phyloP scores from a whole-genome alignment of 139 green algal genomes.

The Coccomyxa sp. region DNA sequence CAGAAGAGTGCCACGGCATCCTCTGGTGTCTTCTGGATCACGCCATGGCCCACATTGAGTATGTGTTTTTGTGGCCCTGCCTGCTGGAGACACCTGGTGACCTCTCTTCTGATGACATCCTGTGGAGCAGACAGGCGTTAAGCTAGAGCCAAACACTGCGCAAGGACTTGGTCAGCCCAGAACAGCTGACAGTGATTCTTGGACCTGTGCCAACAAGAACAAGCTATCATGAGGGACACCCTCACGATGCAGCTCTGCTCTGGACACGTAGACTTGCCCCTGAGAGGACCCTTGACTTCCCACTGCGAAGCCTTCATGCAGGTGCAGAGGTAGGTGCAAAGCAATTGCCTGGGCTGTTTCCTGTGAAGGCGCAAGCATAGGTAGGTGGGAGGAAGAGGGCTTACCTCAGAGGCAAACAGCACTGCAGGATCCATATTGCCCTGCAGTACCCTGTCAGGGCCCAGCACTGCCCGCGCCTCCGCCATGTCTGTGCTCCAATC shows the following conservation, averaged over 20 bases:
- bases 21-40: slow-evolving; percentile 91
- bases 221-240: not conserved
- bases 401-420: slow-evolving; percentile 75
- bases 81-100: slow-evolving; percentile 71
- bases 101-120: slow-evolving; percentile 69
- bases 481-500: slow-evolving; percentile 87
- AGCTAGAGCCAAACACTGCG: not conserved
- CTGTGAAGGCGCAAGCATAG: too few relatives aligned
- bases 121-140: too few relatives aligned
- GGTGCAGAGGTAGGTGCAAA: too few relatives aligned
- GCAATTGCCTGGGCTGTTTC: too few relatives aligned
- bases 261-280: too few relatives aligned
- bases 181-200: not conserved
- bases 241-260: too few relatives aligned
- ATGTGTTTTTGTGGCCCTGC: slow-evolving; percentile 85
- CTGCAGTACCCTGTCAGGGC: slow-evolving; percentile 51
- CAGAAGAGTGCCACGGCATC: slow-evolving; percentile 81
- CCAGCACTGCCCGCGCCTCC: slow-evolving; percentile 54
- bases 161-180: not conserved
- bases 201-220: not conserved
- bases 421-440: slow-evolving; percentile 95
- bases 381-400: not conserved
- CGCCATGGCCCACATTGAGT: slow-evolving; percentile 96
- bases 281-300: too few relatives aligned
- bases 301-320: too few relatives aligned